Evolutionary conservation across 1,139 yeast genomes (phyloP).

Genomic region (Zygosaccharomyces sapae): DNA sequence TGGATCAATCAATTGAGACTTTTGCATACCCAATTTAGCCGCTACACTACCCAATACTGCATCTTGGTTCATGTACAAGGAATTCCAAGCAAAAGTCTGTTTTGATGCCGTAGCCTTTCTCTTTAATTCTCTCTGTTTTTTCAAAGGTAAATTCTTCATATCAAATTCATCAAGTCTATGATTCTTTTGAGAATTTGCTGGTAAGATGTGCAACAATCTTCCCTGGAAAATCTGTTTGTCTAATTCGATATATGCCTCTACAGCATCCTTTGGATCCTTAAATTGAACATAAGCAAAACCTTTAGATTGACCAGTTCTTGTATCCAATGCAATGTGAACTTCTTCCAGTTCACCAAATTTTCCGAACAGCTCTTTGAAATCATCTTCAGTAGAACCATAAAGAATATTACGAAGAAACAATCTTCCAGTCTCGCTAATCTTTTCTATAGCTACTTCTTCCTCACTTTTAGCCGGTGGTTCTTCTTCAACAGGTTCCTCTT

Average conservation of each 20-base stretch:
- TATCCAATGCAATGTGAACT: slow-evolving; percentile 88
- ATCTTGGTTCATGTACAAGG: slow-evolving; percentile 82
- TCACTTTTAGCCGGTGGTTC: slow-evolving; percentile 33
- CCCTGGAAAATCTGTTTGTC: slow-evolving; percentile 95
- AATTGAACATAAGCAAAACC: slow-evolving; percentile 90
- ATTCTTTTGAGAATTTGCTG: slow-evolving; percentile 75
- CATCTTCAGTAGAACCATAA: slow-evolving; percentile 76
- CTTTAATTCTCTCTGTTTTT: slow-evolving; percentile 82
- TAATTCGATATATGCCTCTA: slow-evolving; percentile 62
- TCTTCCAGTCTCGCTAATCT: slow-evolving; percentile 70
- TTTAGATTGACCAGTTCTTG: slow-evolving; percentile 83
- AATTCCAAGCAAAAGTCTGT: slow-evolving; percentile 90
- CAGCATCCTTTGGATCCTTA: slow-evolving; percentile 62
- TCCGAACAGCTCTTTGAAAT: slow-evolving; percentile 51
- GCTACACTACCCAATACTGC: slow-evolving; percentile 93
- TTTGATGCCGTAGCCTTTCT: slow-evolving; percentile 80
- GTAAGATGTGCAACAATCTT: slow-evolving; percentile 80
- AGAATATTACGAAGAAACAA: slow-evolving; percentile 82
- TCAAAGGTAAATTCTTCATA: slow-evolving; percentile 80
- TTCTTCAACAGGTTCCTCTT: slow-evolving; percentile 17
- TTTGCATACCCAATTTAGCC: slow-evolving; percentile 70
- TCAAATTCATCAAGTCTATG: slow-evolving; percentile 87
- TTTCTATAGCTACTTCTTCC: slow-evolving; percentile 46
- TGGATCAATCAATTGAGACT: slow-evolving; percentile 82
- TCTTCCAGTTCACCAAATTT: slow-evolving; percentile 58